Percentiles rank a stretch among this genome's conserved stretches.
These are phyloP conservation scores for Herpotrichia juniperi DNA, from an alignment of 2,329 filamentous ascomycete species.

Conservation along the genomic window DNA sequence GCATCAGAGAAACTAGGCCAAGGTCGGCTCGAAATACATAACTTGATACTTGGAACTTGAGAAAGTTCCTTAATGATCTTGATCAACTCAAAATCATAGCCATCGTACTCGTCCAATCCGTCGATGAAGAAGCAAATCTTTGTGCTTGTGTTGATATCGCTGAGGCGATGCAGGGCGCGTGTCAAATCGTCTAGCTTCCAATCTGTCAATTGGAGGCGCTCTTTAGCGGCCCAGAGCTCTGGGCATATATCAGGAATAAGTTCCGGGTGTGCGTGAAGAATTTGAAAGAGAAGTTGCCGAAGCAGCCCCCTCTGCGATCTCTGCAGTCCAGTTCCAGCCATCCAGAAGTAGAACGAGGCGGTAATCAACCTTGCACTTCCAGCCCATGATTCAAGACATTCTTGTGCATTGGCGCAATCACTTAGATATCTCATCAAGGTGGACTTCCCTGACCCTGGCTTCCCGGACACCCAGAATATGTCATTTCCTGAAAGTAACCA, in stretches of 20 bases:
- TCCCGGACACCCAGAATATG: conserved; percentile 49
- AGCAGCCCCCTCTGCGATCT: conserved; percentile 51
- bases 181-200: too few relatives aligned
- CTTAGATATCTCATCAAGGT: conserved; percentile 54
- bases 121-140: conserved; percentile 20
- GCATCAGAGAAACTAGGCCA: conserved; percentile 14
- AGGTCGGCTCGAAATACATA: conserved; percentile 20
- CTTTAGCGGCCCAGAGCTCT: background rate
- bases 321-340: conserved; percentile 46
- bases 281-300: conserved; percentile 44
- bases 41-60: background rate
- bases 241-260: conserved; percentile 3
- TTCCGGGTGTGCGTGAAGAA: conserved; percentile 8
- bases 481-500: conserved; percentile 8
- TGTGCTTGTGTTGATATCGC: background rate
- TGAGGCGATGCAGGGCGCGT: too few relatives aligned
- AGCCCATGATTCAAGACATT: conserved; percentile 45
- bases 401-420: conserved; percentile 28
- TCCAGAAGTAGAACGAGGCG: conserved; percentile 52
- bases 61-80: conserved; percentile 21
- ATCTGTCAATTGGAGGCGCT: too few relatives aligned
- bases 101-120: conserved; percentile 20
- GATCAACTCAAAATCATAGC: conserved; percentile 13
- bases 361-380: conserved; percentile 29
- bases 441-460: conserved; percentile 55